Base-by-base conservation (phyloP, 2,329 filamentous ascomycete genomes). In the Colletotrichum sp. region DNA sequence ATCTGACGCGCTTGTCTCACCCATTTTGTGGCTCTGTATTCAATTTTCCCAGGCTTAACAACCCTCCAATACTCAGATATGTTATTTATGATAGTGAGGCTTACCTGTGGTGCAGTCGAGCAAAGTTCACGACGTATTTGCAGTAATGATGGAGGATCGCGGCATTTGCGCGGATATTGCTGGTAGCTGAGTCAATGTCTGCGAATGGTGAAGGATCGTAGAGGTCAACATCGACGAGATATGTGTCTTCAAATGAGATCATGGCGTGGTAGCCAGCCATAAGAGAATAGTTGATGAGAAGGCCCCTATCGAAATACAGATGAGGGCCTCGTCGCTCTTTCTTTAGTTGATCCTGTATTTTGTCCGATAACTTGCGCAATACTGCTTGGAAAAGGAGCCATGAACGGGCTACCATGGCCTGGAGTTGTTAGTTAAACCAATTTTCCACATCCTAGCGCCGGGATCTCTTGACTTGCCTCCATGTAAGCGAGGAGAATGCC, bases 81-180 rank as follows among this genome's bases (percentile, higher is more conserved):
- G 6, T 12, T 52, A 5, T 52, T 21, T 13, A 7, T 24, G 12
- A 52, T 21, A 52, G n/a, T 34, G 13, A 63, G 28, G 3, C 56
- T 64, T 9, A 73, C 73, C 30, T 73, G 14, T 73, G 43, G 36
- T 73, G 69, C 4, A 73, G 18, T 14, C 43, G 34, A 13, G 63
- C 63, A 64, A 75, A 74, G 12, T 43, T 21, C 5, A 56, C 61
- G 16, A 75, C 26, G 8, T 56, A 75, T 21, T 28, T 73, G 43
- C 28, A 62, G 43, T 58, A 73, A 9, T 67, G 62, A 13, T 75
- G 73, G 5, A 75, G 28, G n/a, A 71, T 64, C 10, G 73, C 69
- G 7, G 73, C 71, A 24, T 75, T 73, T 16, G 59, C 24, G 12
- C 73, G 73, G 10, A 68, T 34, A 9, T 56, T 43, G 30, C 63